Evolutionary conservation across 2,329 filamentous ascomycete genomes (phyloP).

Genomic region (Fragosphaeria purpurea): DNA sequence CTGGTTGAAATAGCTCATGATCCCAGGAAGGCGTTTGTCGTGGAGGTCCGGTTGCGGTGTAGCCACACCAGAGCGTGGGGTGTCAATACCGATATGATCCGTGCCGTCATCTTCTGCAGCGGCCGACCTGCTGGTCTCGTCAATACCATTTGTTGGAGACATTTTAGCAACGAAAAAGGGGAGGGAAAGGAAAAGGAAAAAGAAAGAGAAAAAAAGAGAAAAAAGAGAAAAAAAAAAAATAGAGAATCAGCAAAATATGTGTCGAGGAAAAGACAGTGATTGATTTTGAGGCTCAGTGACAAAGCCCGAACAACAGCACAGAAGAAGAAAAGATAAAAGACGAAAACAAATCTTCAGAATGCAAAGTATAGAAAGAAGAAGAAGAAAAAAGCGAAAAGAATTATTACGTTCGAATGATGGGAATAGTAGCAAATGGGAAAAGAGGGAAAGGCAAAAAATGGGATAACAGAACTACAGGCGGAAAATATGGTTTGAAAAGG

Average conservation of each 20-base stretch:
- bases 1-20: constrained; percentile 98
- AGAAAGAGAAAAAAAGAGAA: background rate
- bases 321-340: background rate
- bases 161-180: constrained; percentile 6
- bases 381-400: background rate
- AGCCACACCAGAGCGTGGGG: constrained; percentile 80
- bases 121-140: constrained; percentile 43
- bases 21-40: constrained; percentile 91
- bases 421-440: constrained; percentile 2
- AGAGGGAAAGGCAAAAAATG: constrained; percentile 2
- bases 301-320: background rate
- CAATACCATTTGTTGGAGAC: constrained; percentile 36
- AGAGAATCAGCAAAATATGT: background rate
- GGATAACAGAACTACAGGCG: constrained; percentile 2
- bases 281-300: background rate
- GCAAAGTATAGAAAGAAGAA: background rate
- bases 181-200: background rate
- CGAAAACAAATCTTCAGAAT: background rate
- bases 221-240: background rate
- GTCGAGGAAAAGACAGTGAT: too few species aligned
- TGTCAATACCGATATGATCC: constrained; percentile 74
- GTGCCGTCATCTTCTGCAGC: constrained; percentile 58
- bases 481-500: constrained; percentile 10
- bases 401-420: background rate
- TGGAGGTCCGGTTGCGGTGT: constrained; percentile 88